Evolutionary conservation across 2,329 filamentous ascomycete species (phyloP).

Genomic region (Pseudogymnoascus sp.): DNA sequence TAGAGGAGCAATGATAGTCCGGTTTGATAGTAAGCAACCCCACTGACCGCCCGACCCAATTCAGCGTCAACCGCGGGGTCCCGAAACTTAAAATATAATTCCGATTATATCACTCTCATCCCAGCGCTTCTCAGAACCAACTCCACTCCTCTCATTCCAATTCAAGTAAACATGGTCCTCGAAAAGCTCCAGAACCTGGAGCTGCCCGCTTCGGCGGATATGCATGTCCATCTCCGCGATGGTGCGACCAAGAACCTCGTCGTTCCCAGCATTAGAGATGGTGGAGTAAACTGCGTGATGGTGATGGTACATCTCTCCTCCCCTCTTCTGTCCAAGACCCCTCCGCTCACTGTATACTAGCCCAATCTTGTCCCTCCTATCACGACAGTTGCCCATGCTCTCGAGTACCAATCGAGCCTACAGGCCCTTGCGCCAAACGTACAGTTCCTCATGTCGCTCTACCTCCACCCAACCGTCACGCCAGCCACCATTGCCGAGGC

Average conservation of each 20-base stretch:
- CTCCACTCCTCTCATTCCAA: background rate
- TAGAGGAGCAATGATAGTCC: background rate
- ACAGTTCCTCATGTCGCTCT: constrained; percentile 64
- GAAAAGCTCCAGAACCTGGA: constrained; percentile 32
- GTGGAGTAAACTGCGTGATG: constrained; percentile 57
- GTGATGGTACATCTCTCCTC: constrained; percentile 36
- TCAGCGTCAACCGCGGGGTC: background rate
- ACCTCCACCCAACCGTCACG: constrained; percentile 20
- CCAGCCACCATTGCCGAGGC: constrained; percentile 22
- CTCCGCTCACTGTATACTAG: constrained; percentile 28
- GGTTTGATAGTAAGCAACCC: background rate
- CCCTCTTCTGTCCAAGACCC: background rate
- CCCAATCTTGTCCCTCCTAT: constrained; percentile 59
- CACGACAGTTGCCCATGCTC: constrained; percentile 51
- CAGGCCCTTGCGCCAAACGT: constrained; percentile 53
- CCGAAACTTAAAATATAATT: constrained; percentile 4
- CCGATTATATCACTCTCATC: background rate
- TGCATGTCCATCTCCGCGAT: constrained; percentile 61
- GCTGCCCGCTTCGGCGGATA: constrained; percentile 58
- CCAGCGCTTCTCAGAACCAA: background rate
- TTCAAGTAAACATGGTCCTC: constrained; percentile 12
- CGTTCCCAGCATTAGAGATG: constrained; percentile 45
- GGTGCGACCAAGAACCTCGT: constrained; percentile 55
- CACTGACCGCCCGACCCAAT: constrained; percentile 1
- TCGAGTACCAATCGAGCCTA: constrained; percentile 58